Percentiles rank a stretch among this genome's conserved stretches.
phyloP scores from a whole-genome alignment of 176 grass and related monocot species.

The Ensete glaucum region DNA sequence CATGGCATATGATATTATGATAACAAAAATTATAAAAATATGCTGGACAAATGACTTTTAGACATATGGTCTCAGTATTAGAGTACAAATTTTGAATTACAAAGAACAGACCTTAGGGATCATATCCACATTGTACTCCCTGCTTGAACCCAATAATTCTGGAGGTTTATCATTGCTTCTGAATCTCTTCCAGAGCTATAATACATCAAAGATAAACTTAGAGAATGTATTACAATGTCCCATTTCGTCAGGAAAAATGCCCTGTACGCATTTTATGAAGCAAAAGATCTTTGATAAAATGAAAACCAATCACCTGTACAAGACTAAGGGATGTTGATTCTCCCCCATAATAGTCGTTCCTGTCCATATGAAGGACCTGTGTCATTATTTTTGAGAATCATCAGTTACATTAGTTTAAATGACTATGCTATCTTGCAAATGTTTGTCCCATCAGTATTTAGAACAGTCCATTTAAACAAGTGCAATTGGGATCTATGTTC shows the following conservation, averaged over 20 bases:
- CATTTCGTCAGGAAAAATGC: neutral
- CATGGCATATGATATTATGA: no score
- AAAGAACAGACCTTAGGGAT: slow-evolving; percentile 53
- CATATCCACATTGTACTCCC: slow-evolving; percentile 97
- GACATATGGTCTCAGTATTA: neutral
- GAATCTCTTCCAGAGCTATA: slow-evolving; percentile 77
- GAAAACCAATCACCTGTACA: slow-evolving; percentile 26
- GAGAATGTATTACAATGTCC: neutral
- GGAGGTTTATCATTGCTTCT: slow-evolving; percentile 52
- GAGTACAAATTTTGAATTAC: no score
- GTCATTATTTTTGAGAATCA: neutral
- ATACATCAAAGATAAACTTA: neutral
- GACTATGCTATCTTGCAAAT: neutral
- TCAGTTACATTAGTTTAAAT: slow-evolving; percentile 8
- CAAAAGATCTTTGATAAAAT: neutral
- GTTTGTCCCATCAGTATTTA: no score
- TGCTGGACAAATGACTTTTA: no score
- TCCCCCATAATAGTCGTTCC: slow-evolving; percentile 68
- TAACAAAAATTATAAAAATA: no score
- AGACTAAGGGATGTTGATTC: slow-evolving; percentile 68
- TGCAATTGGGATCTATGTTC: no score
- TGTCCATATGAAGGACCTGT: slow-evolving; percentile 72
- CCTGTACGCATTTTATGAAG: neutral
- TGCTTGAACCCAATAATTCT: slow-evolving; percentile 61
- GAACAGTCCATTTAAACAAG: no score